Percentiles rank a stretch among this genome's conserved stretches.
phyloP scores from a whole-genome alignment of 1,284 basidiomycete genomes.

The Meripilus lineatus region DNA sequence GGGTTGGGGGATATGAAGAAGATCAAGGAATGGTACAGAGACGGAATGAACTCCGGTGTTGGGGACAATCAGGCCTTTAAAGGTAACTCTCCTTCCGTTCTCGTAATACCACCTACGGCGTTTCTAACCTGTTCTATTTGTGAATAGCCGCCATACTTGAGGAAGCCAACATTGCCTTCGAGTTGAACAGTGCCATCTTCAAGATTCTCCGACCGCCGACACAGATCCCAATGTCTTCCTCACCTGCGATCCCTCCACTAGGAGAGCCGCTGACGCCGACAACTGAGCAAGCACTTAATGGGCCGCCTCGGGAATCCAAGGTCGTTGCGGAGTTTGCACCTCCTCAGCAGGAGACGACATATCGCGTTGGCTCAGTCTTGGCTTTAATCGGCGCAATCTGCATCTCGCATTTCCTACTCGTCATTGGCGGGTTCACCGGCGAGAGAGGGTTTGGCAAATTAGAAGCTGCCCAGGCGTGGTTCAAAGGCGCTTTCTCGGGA shows the following conservation, averaged over 20 bases:
- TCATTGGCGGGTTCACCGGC: constrained; percentile 47
- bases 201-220: constrained; percentile 34
- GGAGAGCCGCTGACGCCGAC: constrained; percentile 23
- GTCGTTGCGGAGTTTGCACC: constrained; percentile 15
- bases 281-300: constrained; percentile 14
- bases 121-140: not conserved
- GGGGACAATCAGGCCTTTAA: constrained; percentile 51
- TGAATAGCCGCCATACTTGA: constrained; percentile 39
- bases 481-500: not conserved
- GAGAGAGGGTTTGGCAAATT: constrained; percentile 14
- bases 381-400: constrained; percentile 45
- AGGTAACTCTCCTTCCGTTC: constrained; percentile 30
- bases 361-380: constrained; percentile 36
- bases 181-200: constrained; percentile 66
- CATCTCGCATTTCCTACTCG: constrained; percentile 46
- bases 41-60: constrained; percentile 67
- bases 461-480: constrained; percentile 4
- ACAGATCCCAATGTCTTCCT: constrained; percentile 5
- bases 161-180: constrained; percentile 69
- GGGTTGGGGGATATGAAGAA: constrained; percentile 60
- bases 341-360: constrained; percentile 16
- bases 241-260: constrained; percentile 14
- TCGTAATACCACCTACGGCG: not conserved
- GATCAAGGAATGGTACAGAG: constrained; percentile 76
- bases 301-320: constrained; percentile 22